Conservation (phyloP, 75 land plant genomes). For the Ceratopteris richardii region DNA sequence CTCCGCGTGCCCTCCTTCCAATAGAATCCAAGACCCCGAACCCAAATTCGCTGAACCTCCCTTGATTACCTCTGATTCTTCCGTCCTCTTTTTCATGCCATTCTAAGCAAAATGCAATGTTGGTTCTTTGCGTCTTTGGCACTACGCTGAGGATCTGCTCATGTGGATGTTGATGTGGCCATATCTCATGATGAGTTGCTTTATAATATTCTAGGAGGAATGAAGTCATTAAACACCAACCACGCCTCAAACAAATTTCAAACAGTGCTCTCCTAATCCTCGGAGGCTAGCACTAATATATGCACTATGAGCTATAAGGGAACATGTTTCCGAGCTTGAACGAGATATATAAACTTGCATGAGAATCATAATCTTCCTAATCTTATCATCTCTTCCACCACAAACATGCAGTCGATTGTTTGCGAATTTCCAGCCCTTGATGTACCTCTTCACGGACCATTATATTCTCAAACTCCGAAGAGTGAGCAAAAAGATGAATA, state of each 20-base stretch:
- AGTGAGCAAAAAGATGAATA: slow-evolving; percentile 88
- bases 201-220: slow-evolving; percentile 88
- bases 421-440: slow-evolving; percentile 61
- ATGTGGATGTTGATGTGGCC: slow-evolving; percentile 97
- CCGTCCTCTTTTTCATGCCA: too few relatives aligned
- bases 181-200: slow-evolving; percentile 90
- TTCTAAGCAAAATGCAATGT: too few relatives aligned
- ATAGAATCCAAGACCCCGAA: too few relatives aligned
- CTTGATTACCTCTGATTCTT: too few relatives aligned
- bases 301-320: slow-evolving; percentile 80
- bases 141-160: slow-evolving; percentile 81
- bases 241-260: slow-evolving; percentile 90
- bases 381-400: slow-evolving; percentile 80
- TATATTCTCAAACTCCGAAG: slow-evolving; percentile 98
- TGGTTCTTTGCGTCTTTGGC: too few relatives aligned
- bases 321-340: slow-evolving; percentile 66
- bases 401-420: slow-evolving; percentile 71
- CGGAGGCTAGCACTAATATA: slow-evolving; percentile 95
- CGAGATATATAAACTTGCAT: slow-evolving; percentile 96
- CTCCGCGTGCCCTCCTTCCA: too few relatives aligned
- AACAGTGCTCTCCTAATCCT: slow-evolving; percentile 94
- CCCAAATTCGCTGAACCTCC: too few relatives aligned
- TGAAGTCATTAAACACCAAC: slow-evolving; percentile 87
- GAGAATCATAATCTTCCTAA: slow-evolving; percentile 87
- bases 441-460: slow-evolving; percentile 95